These are phyloP conservation scores for Floccularia luteovirens DNA, from an alignment of 768 basidiomycete genomes.

Conservation along the genomic window DNA sequence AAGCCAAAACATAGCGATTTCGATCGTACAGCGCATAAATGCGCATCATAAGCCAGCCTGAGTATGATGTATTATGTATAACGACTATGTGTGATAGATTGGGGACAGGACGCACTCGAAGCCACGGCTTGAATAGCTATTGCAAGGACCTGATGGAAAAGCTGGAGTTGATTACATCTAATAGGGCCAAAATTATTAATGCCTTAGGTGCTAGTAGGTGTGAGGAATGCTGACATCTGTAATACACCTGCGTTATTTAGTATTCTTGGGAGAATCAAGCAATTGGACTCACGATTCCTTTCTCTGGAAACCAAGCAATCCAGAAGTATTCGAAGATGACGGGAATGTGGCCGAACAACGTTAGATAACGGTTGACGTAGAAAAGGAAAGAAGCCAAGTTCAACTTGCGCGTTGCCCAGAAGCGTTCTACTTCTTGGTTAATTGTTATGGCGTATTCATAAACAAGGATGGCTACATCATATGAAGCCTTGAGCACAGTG, in stretches of 20 bases:
- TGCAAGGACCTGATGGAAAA: conserved; percentile 27
- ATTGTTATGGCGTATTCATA: conserved; percentile 43
- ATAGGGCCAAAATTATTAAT: background rate
- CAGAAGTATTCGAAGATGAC: conserved; percentile 25
- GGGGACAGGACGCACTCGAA: conserved; percentile 17
- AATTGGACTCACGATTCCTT: conserved; percentile 16
- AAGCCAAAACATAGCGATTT: conserved; percentile 19
- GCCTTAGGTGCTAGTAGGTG: no score
- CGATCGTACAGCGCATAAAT: conserved; percentile 35
- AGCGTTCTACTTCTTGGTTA: conserved; percentile 28
- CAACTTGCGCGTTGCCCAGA: conserved; percentile 25
- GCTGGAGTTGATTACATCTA: conserved; percentile 23
- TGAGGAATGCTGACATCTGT: no score
- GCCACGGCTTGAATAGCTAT: conserved; percentile 24
- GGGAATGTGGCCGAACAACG: conserved; percentile 28
- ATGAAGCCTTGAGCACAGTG: background rate
- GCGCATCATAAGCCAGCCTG: conserved; percentile 29
- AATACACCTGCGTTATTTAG: no score
- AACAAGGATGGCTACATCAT: conserved; percentile 23
- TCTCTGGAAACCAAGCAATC: conserved; percentile 15
- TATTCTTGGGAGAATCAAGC: background rate
- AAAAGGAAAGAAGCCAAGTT: conserved; percentile 28
- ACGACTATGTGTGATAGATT: background rate
- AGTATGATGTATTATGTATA: no score
- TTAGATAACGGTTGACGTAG: conserved; percentile 33